Conservation (phyloP, 768 basidiomycete species). For the Crucibulum laeve region DNA sequence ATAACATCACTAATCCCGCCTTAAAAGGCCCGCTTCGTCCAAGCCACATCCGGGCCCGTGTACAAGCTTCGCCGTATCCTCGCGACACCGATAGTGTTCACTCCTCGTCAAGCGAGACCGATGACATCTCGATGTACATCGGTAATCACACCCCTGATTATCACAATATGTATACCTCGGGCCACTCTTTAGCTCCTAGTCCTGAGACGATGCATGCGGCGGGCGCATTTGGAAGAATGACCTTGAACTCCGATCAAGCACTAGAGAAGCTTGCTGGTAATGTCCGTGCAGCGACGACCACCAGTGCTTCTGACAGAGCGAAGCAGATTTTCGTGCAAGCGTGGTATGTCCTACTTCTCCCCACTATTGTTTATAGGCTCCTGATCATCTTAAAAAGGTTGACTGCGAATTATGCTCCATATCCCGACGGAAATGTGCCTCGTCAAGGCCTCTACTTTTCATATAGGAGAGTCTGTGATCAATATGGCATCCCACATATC, state of each 20-base stretch:
- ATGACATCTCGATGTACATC: slow-evolving; percentile 80
- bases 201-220: slow-evolving; percentile 59
- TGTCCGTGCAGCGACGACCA: slow-evolving; percentile 84
- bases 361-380: slow-evolving; percentile 7
- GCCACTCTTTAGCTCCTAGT: slow-evolving; percentile 40
- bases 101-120: slow-evolving; percentile 86
- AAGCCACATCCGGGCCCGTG: slow-evolving; percentile 75
- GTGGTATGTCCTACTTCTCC: slow-evolving; percentile 49
- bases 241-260: slow-evolving; percentile 69
- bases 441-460: slow-evolving; percentile 93
- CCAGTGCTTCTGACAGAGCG: slow-evolving; percentile 85
- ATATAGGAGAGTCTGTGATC: slow-evolving; percentile 86
- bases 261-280: slow-evolving; percentile 85
- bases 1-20: slow-evolving; percentile 69
- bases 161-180: slow-evolving; percentile 56
- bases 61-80: slow-evolving; percentile 80
- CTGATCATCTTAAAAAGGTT: slow-evolving; percentile 53
- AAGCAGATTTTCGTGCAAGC: slow-evolving; percentile 93
- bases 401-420: slow-evolving; percentile 85
- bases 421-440: slow-evolving; percentile 90
- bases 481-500: slow-evolving; percentile 90
- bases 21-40: slow-evolving; percentile 76
- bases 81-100: slow-evolving; percentile 84
- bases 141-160: slow-evolving; percentile 55
- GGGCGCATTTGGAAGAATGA: slow-evolving; percentile 76